These are phyloP conservation scores for Blastobotrys peoriensis DNA, from an alignment of 805 yeast species.

Conservation along the genomic window DNA sequence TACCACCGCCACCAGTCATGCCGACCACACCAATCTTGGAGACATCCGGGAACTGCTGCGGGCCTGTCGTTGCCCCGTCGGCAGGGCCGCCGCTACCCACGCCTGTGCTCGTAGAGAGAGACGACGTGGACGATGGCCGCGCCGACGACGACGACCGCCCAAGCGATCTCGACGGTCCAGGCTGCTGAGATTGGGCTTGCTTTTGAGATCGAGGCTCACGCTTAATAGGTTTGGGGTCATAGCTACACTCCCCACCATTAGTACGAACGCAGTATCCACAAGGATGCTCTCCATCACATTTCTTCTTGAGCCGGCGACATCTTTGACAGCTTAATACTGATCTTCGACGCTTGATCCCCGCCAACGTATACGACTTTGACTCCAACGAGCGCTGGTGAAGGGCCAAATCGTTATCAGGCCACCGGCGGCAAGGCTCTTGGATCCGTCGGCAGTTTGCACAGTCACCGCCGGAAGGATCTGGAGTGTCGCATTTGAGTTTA, in stretches of 20 bases:
- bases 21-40: neutral
- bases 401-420: neutral
- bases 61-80: neutral
- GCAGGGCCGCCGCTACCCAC: neutral
- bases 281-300: slow-evolving; percentile 3
- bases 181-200: neutral
- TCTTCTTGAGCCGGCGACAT: neutral
- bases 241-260: slow-evolving; percentile 1
- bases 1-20: neutral
- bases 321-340: neutral
- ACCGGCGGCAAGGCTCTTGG: neutral
- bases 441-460: slow-evolving; percentile 1
- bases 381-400: neutral
- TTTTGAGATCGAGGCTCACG: neutral
- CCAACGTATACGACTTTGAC: neutral
- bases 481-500: neutral
- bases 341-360: slow-evolving; percentile 3
- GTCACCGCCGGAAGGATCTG: neutral
- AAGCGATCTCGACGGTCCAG: neutral
- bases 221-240: neutral
- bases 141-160: neutral
- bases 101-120: too few relatives aligned
- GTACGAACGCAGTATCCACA: neutral
- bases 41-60: too few relatives aligned
- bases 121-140: too few relatives aligned